Evolutionary conservation across 805 yeast genomes (phyloP).

Genomic region (Starmerella kuoi): DNA sequence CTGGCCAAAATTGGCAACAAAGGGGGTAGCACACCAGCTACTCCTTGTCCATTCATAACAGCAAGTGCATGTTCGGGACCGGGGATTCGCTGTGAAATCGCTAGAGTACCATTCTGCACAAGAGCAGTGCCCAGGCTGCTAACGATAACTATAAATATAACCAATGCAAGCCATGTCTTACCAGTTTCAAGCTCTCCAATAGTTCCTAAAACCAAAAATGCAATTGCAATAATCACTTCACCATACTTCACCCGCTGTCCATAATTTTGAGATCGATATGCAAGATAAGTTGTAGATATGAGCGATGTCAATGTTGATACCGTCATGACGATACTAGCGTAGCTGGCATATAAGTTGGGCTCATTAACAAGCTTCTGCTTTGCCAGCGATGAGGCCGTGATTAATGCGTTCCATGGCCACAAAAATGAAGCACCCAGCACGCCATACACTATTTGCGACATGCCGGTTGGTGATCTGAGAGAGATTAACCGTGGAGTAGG

Average conservation of each 20-base stretch:
- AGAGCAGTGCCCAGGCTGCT: constrained; percentile 68
- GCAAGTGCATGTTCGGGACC: constrained; percentile 32
- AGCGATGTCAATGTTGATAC: constrained; percentile 63
- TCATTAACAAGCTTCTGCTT: constrained; percentile 42
- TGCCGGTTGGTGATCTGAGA: neutral
- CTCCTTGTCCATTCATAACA: constrained; percentile 87
- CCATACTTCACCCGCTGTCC: constrained; percentile 49
- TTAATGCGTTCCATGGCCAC: constrained; percentile 95
- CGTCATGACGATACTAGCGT: constrained; percentile 80
- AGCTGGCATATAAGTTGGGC: constrained; percentile 35
- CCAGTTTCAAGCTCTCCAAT: constrained; percentile 5
- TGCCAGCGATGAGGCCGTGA: constrained; percentile 77
- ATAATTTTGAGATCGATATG: constrained; percentile 56
- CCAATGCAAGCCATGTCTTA: constrained; percentile 27
- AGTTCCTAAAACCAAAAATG: constrained; percentile 48
- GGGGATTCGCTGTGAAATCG: constrained; percentile 52
- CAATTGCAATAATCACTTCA: constrained; percentile 41
- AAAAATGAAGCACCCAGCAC: constrained; percentile 64
- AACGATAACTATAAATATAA: constrained; percentile 49
- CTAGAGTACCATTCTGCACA: constrained; percentile 85
- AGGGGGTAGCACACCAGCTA: constrained; percentile 88
- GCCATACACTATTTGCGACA: constrained; percentile 32
- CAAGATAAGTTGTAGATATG: constrained; percentile 44
- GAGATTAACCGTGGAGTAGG: too few relatives aligned
- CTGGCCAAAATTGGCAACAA: constrained; percentile 45